Conservation (phyloP, 352 stramenopile genomes). For the Pythium periplocum region DNA sequence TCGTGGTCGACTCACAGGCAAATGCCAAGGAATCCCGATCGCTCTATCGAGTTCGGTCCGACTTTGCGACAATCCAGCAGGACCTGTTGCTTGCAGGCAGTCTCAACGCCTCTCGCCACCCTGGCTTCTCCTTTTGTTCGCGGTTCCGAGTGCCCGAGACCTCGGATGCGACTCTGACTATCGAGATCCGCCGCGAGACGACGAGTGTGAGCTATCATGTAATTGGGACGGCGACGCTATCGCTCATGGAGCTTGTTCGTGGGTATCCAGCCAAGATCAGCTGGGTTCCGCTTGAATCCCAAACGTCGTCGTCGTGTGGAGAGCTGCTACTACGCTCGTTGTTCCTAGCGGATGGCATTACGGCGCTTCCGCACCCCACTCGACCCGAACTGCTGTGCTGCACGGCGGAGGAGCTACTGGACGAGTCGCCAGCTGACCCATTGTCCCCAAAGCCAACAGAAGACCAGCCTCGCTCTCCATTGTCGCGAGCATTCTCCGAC, state of each 20-base stretch:
- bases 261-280: slow-evolving; percentile 57
- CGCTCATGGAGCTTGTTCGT: slow-evolving; percentile 47
- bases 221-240: slow-evolving; percentile 8
- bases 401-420: slow-evolving; percentile 39
- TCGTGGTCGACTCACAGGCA: slow-evolving; percentile 4
- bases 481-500: no score
- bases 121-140: slow-evolving; percentile 31
- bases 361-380: slow-evolving; percentile 35
- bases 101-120: slow-evolving; percentile 37
- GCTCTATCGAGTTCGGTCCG: slow-evolving; percentile 42
- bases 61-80: slow-evolving; percentile 37
- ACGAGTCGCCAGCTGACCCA: slow-evolving; percentile 1
- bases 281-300: slow-evolving; percentile 34
- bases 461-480: background rate
- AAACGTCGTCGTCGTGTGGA: slow-evolving; percentile 13
- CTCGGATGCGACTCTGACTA: slow-evolving; percentile 27
- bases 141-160: slow-evolving; percentile 46
- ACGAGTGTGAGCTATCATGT: background rate
- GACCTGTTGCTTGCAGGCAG: slow-evolving; percentile 41
- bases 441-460: slow-evolving; percentile 2
- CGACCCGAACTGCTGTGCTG: slow-evolving; percentile 22
- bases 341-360: slow-evolving; percentile 54
- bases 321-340: slow-evolving; percentile 46
- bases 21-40: slow-evolving; percentile 2
- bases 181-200: slow-evolving; percentile 42